Evolutionary conservation across 805 yeast species (phyloP).

Genomic region (Kuraishia cidri): DNA sequence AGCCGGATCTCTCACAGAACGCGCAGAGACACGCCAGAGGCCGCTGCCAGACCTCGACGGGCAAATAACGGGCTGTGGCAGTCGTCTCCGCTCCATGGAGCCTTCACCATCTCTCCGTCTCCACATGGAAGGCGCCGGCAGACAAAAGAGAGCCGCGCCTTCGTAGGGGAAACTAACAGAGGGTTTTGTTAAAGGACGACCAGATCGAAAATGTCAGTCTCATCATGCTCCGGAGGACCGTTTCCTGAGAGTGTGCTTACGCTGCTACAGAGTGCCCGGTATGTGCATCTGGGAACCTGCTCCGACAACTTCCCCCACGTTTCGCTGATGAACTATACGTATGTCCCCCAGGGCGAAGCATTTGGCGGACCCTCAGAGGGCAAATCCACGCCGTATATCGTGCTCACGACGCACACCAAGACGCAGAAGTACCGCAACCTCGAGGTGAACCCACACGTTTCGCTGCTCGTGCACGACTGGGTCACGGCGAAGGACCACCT

Average conservation of each 20-base stretch:
- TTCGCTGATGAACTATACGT: constrained; percentile 85
- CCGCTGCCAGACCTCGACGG: too few relatives aligned
- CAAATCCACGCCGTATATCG: constrained; percentile 33
- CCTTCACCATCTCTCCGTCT: too few relatives aligned
- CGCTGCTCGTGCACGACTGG: constrained; percentile 89
- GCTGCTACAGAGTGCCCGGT: constrained; percentile 52
- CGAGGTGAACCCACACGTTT: constrained; percentile 62
- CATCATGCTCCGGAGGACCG: too few relatives aligned
- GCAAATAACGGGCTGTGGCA: too few relatives aligned
- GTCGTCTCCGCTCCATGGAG: too few relatives aligned
- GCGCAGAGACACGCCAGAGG: too few relatives aligned
- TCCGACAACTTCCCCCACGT: constrained; percentile 71
- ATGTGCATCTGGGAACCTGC: constrained; percentile 81
- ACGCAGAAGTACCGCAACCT: constrained; percentile 76
- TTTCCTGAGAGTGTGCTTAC: constrained; percentile 24
- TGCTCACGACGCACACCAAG: constrained; percentile 61
- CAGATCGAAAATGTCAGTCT: too few relatives aligned
- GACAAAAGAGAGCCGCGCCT: too few relatives aligned
- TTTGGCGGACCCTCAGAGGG: constrained; percentile 11
- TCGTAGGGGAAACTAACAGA: too few relatives aligned
- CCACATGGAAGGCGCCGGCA: too few relatives aligned
- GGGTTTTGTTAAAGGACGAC: too few relatives aligned
- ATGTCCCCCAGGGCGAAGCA: constrained; percentile 32
- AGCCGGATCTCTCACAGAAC: too few relatives aligned
- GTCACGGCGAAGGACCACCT: constrained; percentile 40